Percentiles rank a stretch among this genome's conserved stretches.
phyloP scores from a whole-genome alignment of 306 rosid genomes.

The Castanea crenata region DNA sequence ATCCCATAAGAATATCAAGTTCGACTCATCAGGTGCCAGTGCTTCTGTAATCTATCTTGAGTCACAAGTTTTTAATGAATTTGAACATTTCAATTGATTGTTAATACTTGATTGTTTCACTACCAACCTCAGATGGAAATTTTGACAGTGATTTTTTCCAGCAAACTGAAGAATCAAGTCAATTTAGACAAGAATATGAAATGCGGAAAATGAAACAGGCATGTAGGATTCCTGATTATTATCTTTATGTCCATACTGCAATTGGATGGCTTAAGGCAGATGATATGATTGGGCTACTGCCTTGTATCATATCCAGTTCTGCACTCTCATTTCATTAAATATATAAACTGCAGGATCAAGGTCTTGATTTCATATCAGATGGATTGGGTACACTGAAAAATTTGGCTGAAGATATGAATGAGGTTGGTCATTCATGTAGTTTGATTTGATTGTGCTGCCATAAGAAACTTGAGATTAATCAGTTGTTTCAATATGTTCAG shows the following conservation, averaged over 20 bases:
- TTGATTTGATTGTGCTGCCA: not conserved
- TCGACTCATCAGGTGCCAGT: slow-evolving; percentile 57
- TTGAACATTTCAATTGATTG: slow-evolving; percentile 6
- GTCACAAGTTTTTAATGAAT: not conserved
- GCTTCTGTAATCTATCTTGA: not conserved
- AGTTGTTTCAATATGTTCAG: slow-evolving; percentile 41
- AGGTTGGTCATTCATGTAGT: slow-evolving; percentile 46
- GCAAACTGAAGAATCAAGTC: slow-evolving; percentile 68
- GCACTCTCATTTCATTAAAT: slow-evolving; percentile 7
- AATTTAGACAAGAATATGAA: slow-evolving; percentile 73
- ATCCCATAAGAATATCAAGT: slow-evolving; percentile 50
- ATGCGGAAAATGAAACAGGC: slow-evolving; percentile 89
- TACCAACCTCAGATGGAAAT: slow-evolving; percentile 38
- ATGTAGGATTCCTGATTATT: slow-evolving; percentile 30
- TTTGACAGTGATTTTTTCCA: slow-evolving; percentile 49
- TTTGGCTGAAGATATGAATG: slow-evolving; percentile 83
- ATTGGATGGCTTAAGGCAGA: not conserved
- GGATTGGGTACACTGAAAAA: slow-evolving; percentile 76
- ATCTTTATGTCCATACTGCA: slow-evolving; percentile 14
- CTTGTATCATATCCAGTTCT: not conserved
- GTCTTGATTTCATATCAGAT: slow-evolving; percentile 86
- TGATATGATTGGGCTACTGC: slow-evolving; percentile 8
- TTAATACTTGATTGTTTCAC: slow-evolving; percentile 6
- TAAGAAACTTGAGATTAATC: slow-evolving; percentile 19
- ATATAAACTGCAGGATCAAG: slow-evolving; percentile 65